Conservation (phyloP, 140 eudicot genomes). For the Anethum foeniculum region DNA sequence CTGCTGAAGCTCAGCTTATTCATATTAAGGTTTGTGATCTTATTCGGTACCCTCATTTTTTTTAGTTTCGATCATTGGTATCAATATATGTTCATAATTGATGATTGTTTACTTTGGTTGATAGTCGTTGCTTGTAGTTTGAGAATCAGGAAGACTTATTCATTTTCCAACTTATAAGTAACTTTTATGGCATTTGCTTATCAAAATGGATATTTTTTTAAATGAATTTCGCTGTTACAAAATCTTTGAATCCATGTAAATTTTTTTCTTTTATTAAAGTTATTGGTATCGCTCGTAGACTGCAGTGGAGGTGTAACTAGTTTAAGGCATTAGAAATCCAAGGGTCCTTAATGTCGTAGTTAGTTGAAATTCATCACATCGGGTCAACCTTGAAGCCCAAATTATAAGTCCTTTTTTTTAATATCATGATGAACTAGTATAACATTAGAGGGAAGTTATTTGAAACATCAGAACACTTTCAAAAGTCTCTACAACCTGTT, state of each 20-base stretch:
- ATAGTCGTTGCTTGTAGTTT: not conserved
- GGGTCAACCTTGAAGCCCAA: not conserved
- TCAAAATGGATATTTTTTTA: not conserved
- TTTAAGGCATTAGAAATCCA: not conserved
- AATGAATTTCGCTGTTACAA: not conserved
- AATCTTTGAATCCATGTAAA: not conserved
- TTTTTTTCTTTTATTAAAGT: no score
- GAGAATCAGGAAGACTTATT: not conserved
- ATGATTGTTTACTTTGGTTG: not conserved
- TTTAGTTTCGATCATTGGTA: not conserved
- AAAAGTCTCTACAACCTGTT: no score
- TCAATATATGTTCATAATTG: not conserved
- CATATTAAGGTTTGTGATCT: constrained; percentile 59
- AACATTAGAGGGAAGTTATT: not conserved
- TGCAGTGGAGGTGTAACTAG: not conserved
- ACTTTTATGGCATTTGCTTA: not conserved
- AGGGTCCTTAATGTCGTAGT: not conserved
- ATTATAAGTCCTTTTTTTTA: not conserved
- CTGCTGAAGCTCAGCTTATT: constrained; percentile 75
- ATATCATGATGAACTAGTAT: not conserved
- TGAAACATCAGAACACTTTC: not conserved
- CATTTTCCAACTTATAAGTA: no score
- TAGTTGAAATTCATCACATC: not conserved
- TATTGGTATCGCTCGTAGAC: no score
- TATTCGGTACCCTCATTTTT: not conserved